Evolutionary conservation across 768 basidiomycete genomes (phyloP), one percentile per base, ranked within the genome.

Genomic region (Lactarius sp.): DNA sequence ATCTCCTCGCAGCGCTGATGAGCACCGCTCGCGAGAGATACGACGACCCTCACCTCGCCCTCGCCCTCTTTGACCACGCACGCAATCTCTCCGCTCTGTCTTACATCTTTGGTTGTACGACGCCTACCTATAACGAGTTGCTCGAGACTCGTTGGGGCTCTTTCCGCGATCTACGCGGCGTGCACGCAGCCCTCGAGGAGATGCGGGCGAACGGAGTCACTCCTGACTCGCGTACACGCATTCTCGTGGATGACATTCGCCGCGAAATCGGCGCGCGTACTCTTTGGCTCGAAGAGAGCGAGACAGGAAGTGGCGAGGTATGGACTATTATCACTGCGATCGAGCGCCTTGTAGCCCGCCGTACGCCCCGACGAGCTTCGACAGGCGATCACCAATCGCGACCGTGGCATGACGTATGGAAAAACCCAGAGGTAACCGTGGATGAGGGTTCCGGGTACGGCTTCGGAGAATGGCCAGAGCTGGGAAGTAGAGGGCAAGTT

Each of bases 61-160:
- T 98, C 18, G 80, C 87, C 20, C 80, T 96, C 31, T 98, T 97
- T 77, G 79, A 87, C 55, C 81, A 94, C 72, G 90, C 92, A 0
- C 83, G 86, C 46, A 81, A 81, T 46, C 81, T 86, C 4, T 92
- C 90, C 1, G 82, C 88, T 54, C 79, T 86, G 4, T 92, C 89
- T 5, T 98, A 92, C 73, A 87, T 95, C 36, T 87, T 87, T 69
- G 95, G 94, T 2, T 98, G 95, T 74, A 88, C 91, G 10, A 90
- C 94, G 0, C 80, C 80, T 10, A 89, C 87, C 0, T 97, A 96
- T 75, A 93, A 94, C 73, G 92, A 96, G 71, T 80, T 94, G 20
- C 83, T 98, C 33, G 79, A 83, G 69, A 92, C 90, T n/a, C 84
- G 84, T 20, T 98, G 95, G 95, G 75, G 77, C 8, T 84, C 80